These are phyloP conservation scores for Apiotrichum siamense DNA, from an alignment of 1,284 basidiomycete genomes.

Conservation along the genomic window DNA sequence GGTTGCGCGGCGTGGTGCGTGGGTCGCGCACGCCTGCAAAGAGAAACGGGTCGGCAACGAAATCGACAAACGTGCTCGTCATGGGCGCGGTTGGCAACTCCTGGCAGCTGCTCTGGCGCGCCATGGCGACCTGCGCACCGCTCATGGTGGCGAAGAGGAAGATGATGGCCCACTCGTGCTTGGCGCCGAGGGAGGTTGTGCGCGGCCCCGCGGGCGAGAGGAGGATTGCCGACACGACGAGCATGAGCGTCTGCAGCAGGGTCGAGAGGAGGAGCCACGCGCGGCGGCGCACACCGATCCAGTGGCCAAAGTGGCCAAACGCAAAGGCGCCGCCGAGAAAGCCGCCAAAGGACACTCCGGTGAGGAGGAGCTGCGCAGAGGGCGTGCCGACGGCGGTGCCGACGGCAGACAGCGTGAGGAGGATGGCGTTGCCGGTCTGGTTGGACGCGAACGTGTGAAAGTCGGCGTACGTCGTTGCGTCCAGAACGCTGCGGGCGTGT, in stretches of 20 bases:
- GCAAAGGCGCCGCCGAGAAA: slow-evolving; percentile 35
- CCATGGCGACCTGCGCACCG: slow-evolving; percentile 45
- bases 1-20: slow-evolving; percentile 32
- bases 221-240: slow-evolving; percentile 31
- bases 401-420: slow-evolving; percentile 40
- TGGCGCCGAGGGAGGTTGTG: slow-evolving; percentile 16
- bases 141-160: slow-evolving; percentile 41
- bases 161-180: slow-evolving; percentile 38
- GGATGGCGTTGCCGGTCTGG: slow-evolving; percentile 46
- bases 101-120: slow-evolving; percentile 30
- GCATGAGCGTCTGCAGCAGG: slow-evolving; percentile 23
- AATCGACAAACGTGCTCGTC: slow-evolving; percentile 42
- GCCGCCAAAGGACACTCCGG: slow-evolving; percentile 34
- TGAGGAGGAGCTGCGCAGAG: slow-evolving; percentile 30
- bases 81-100: slow-evolving; percentile 42
- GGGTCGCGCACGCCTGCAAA: slow-evolving; percentile 25
- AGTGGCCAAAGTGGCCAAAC: slow-evolving; percentile 41
- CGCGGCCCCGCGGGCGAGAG: slow-evolving; percentile 28
- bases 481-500: slow-evolving; percentile 25
- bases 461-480: slow-evolving; percentile 45
- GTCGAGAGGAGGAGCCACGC: slow-evolving; percentile 34
- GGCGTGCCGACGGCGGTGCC: slow-evolving; percentile 23
- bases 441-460: slow-evolving; percentile 46
- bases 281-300: slow-evolving; percentile 34
- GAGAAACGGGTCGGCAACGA: slow-evolving; percentile 39